Percentiles rank a stretch among this genome's conserved stretches.
Conservation (phyloP, 768 basidiomycete genomes). For the Hydnomerulius pinastri region DNA sequence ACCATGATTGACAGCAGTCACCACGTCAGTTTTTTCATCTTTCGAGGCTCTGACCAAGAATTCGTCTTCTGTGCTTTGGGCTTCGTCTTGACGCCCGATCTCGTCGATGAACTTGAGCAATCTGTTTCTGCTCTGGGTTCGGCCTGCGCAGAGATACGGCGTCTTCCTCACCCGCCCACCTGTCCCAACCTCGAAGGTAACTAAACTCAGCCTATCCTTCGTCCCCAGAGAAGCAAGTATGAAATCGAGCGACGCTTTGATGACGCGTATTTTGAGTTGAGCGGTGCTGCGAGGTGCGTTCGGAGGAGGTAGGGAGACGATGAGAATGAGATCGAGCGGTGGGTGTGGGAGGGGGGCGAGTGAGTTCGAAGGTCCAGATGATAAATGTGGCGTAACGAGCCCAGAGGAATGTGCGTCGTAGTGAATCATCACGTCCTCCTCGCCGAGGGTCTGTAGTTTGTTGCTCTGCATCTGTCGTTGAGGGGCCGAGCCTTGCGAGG, state of each 20-base stretch:
- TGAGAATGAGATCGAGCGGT: conserved; percentile 88
- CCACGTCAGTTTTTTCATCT: conserved; percentile 96
- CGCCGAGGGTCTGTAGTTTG: conserved; percentile 67
- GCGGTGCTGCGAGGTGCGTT: conserved; percentile 74
- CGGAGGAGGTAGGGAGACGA: conserved; percentile 83
- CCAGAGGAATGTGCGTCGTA: conserved; percentile 54
- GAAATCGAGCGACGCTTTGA: conserved; percentile 88
- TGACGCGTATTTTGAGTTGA: conserved; percentile 84
- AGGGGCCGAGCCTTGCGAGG: conserved; percentile 61
- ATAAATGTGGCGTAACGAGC: conserved; percentile 70
- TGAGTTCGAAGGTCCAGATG: conserved; percentile 76
- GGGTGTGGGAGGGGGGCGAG: conserved; percentile 83
- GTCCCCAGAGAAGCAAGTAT: conserved; percentile 72
- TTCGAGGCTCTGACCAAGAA: conserved; percentile 71
- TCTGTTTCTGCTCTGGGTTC: conserved; percentile 65
- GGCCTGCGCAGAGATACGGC: conserved; percentile 82
- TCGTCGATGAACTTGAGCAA: conserved; percentile 80
- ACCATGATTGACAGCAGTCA: conserved; percentile 98
- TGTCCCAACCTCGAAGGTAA: conserved; percentile 89
- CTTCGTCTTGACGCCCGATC: conserved; percentile 46
- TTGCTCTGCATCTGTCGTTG: conserved; percentile 35
- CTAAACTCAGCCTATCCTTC: conserved; percentile 83
- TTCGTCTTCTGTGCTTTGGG: conserved; percentile 56
- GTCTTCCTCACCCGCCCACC: conserved; percentile 87
- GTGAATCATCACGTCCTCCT: conserved; percentile 64